Conservation (phyloP, 331 rosid genomes). For the Prunus yedoensis region DNA sequence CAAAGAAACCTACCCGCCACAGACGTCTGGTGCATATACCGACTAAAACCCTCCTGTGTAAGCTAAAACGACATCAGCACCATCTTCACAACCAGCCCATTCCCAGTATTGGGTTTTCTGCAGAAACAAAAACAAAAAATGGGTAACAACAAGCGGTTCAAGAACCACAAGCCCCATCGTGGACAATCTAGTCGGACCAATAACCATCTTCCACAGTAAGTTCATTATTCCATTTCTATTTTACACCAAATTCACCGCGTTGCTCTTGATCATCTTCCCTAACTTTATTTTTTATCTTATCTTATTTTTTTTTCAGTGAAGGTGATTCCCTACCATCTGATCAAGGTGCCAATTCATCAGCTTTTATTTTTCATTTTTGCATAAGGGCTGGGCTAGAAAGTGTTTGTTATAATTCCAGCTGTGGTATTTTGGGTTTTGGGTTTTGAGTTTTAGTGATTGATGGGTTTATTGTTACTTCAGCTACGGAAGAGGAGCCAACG, state of each 20-base stretch:
- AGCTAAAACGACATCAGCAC: no score
- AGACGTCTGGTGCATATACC: no score
- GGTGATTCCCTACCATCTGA: slow-evolving; percentile 48
- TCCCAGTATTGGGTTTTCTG: no score
- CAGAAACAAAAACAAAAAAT: slow-evolving; percentile 13
- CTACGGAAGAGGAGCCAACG: slow-evolving; percentile 45
- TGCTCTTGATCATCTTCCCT: not conserved
- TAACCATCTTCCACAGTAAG: slow-evolving; percentile 41
- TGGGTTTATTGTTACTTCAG: slow-evolving; percentile 27
- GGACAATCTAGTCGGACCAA: slow-evolving; percentile 56
- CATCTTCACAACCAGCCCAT: no score
- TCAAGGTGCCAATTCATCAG: slow-evolving; percentile 46
- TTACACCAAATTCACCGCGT: not conserved
- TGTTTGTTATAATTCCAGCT: slow-evolving; percentile 21
- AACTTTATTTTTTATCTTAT: not conserved
- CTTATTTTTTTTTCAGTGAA: slow-evolving; percentile 37
- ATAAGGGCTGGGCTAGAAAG: not conserved
- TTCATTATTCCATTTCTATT: not conserved
- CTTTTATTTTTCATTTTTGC: not conserved
- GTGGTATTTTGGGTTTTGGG: not conserved
- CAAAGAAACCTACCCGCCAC: no score
- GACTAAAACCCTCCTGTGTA: no score
- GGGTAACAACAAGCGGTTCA: slow-evolving; percentile 74
- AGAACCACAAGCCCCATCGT: slow-evolving; percentile 45
- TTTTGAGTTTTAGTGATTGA: slow-evolving; percentile 3